A percentile compares a stretch with the other conserved stretches of the same genome.
Conservation (phyloP, 768 basidiomycete genomes). For the Fomitopsis pulvina region DNA sequence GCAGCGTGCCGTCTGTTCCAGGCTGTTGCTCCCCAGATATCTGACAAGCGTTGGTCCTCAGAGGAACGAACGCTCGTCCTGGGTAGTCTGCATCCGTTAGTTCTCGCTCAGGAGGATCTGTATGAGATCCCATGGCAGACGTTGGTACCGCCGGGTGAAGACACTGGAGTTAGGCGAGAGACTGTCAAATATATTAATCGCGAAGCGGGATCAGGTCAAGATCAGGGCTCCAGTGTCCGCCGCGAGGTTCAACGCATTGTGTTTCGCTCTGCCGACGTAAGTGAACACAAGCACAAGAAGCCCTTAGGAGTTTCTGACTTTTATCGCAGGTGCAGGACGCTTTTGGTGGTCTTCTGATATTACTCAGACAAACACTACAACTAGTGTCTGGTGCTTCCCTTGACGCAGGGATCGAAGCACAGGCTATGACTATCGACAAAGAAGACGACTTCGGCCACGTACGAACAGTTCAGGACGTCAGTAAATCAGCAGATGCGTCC, state of each 20-base stretch:
- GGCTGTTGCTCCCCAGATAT: slow-evolving; percentile 33
- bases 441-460: slow-evolving; percentile 55
- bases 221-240: slow-evolving; percentile 19
- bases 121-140: slow-evolving; percentile 32
- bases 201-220: slow-evolving; percentile 6
- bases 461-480: slow-evolving; percentile 25
- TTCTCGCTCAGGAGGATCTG: slow-evolving; percentile 27
- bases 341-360: slow-evolving; percentile 24
- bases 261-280: slow-evolving; percentile 67
- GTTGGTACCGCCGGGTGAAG: slow-evolving; percentile 37
- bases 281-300: slow-evolving; percentile 16
- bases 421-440: slow-evolving; percentile 32
- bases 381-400: slow-evolving; percentile 26
- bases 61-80: slow-evolving; percentile 63
- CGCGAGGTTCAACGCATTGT: slow-evolving; percentile 46
- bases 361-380: slow-evolving; percentile 38
- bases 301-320: background rate
- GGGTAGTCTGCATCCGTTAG: slow-evolving; percentile 59
- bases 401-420: slow-evolving; percentile 12
- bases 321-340: slow-evolving; percentile 46
- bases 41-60: slow-evolving; percentile 43
- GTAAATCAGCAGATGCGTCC: background rate
- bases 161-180: slow-evolving; percentile 59
- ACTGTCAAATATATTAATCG: slow-evolving; percentile 33
- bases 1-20: slow-evolving; percentile 48